Conservation (phyloP, 768 basidiomycete species). For the Suillus sp. region DNA sequence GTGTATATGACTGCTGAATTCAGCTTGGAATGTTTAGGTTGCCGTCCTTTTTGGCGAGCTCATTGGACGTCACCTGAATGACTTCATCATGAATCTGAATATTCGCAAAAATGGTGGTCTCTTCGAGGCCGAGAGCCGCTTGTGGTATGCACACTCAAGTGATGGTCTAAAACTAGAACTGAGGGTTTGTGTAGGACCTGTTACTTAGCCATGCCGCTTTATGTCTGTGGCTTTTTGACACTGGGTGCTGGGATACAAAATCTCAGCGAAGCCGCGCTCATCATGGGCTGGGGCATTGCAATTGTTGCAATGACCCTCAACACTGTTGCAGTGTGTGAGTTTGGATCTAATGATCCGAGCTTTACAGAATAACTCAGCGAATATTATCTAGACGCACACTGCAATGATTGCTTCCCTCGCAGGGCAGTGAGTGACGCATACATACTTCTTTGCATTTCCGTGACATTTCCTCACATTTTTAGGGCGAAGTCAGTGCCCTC, state of each 20-base stretch:
- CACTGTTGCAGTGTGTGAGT: slow-evolving; percentile 43
- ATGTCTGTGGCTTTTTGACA: slow-evolving; percentile 42
- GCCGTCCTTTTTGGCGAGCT: slow-evolving; percentile 54
- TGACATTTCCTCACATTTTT: neutral
- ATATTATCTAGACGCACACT: slow-evolving; percentile 36
- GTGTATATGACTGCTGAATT: neutral
- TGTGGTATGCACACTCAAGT: slow-evolving; percentile 35
- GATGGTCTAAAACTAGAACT: neutral
- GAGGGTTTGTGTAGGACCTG: slow-evolving; percentile 30
- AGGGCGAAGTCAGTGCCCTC: slow-evolving; percentile 42
- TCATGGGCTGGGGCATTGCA: slow-evolving; percentile 50
- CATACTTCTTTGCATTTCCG: neutral
- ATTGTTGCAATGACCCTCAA: slow-evolving; percentile 38
- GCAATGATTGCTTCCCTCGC: slow-evolving; percentile 40
- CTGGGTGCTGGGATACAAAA: slow-evolving; percentile 42
- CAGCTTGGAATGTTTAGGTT: slow-evolving; percentile 32
- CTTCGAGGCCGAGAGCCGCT: slow-evolving; percentile 52
- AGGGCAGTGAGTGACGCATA: slow-evolving; percentile 23
- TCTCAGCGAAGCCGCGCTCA: slow-evolving; percentile 29
- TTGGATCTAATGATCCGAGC: neutral
- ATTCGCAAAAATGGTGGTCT: slow-evolving; percentile 52
- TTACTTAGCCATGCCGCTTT: slow-evolving; percentile 44
- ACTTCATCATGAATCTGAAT: slow-evolving; percentile 46
- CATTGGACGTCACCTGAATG: slow-evolving; percentile 52
- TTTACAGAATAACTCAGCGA: neutral